A percentile compares a stretch with the other conserved stretches of the same genome.
Conservation (phyloP, 2,329 filamentous ascomycete species). For the Monosporascus sp. region DNA sequence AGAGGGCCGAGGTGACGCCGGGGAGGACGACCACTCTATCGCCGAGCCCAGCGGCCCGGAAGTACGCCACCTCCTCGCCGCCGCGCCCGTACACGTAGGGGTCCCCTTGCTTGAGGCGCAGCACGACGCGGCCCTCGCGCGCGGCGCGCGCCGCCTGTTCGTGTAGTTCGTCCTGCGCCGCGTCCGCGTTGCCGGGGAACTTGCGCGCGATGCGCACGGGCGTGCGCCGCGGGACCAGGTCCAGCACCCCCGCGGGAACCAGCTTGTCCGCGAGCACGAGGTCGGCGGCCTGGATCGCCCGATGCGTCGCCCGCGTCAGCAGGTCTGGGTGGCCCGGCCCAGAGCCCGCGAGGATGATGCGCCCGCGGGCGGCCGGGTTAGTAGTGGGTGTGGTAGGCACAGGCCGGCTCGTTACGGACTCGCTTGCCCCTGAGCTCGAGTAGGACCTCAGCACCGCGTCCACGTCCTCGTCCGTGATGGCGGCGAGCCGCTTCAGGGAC, state of each 20-base stretch:
- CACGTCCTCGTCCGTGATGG: constrained; percentile 75
- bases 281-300: constrained; percentile 69
- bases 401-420: constrained; percentile 13
- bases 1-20: constrained; percentile 83
- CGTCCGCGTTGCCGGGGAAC: constrained; percentile 94
- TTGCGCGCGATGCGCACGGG: constrained; percentile 91
- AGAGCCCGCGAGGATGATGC: constrained; percentile 83
- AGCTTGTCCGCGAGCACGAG: constrained; percentile 83
- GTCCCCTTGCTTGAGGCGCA: constrained; percentile 93
- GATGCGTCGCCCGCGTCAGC: constrained; percentile 76
- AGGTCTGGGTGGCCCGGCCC: constrained; percentile 91
- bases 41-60: constrained; percentile 65
- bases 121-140: constrained; percentile 66
- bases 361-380: constrained; percentile 42
- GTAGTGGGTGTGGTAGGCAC: neutral
- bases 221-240: constrained; percentile 84
- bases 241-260: constrained; percentile 77
- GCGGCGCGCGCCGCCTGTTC: constrained; percentile 68
- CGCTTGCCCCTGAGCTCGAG: constrained; percentile 23
- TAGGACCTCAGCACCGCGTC: constrained; percentile 73
- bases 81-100: constrained; percentile 95
- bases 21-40: constrained; percentile 69
- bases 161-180: constrained; percentile 85
- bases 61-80: constrained; percentile 86
- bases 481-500: constrained; percentile 78